A percentile compares a stretch with the other conserved stretches of the same genome.
Evolutionary conservation across 208 protist species (phyloP).

Genomic region (Entamoeba nuttalli): DNA sequence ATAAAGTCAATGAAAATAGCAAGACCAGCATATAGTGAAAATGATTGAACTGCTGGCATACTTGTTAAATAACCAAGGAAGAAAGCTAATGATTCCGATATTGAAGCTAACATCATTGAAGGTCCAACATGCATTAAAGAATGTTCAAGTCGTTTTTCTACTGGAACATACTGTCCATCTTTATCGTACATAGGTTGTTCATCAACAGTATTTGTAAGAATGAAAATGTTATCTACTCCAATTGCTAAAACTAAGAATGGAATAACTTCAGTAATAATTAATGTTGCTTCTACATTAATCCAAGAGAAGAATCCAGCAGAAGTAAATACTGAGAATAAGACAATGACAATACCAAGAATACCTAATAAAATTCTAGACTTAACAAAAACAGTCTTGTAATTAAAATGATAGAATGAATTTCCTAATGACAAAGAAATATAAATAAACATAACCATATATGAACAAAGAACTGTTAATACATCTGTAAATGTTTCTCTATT

Average conservation of each 20-base stretch:
- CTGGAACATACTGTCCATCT: background rate
- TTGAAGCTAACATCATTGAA: slow-evolving; percentile 37
- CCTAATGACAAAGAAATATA: slow-evolving; percentile 46
- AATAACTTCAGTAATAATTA: slow-evolving; percentile 53
- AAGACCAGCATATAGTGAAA: slow-evolving; percentile 39
- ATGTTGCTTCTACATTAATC: slow-evolving; percentile 33
- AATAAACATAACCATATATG: slow-evolving; percentile 45
- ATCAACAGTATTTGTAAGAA: slow-evolving; percentile 42
- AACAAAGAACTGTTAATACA: slow-evolving; percentile 36
- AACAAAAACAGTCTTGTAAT: slow-evolving; percentile 18
- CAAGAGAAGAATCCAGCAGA: slow-evolving; percentile 28
- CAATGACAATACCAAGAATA: slow-evolving; percentile 37
- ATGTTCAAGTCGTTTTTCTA: slow-evolving; percentile 16
- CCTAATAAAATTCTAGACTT: slow-evolving; percentile 23
- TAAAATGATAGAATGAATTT: background rate
- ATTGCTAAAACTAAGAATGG: slow-evolving; percentile 53
- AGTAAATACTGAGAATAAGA: slow-evolving; percentile 32
- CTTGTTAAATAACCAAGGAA: slow-evolving; percentile 35
- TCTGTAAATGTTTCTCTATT: slow-evolving; percentile 27
- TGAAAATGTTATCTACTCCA: slow-evolving; percentile 57
- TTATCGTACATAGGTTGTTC: slow-evolving; percentile 8
- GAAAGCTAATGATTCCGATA: slow-evolving; percentile 41
- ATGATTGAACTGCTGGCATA: slow-evolving; percentile 48
- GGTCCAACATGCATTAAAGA: slow-evolving; percentile 30
- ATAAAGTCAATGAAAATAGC: slow-evolving; percentile 42